phyloP scores from a whole-genome alignment of 768 basidiomycete genomes.

The Cystobasidium ongulense region DNA sequence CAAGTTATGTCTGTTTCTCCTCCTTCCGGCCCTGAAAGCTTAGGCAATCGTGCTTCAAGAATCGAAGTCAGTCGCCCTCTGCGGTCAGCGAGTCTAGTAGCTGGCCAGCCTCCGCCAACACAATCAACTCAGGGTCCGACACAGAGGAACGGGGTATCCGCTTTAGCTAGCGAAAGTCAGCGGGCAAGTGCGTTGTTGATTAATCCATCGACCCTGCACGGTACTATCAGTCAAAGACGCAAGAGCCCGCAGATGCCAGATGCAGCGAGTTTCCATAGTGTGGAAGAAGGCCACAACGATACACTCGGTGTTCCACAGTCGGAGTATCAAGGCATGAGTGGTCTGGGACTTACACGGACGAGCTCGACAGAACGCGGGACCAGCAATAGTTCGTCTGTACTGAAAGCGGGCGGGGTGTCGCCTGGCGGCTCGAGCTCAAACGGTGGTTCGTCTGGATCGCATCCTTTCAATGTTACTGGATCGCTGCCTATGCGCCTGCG shows the following conservation, averaged over 20 bases:
- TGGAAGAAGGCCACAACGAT: background rate
- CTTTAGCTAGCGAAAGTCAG: background rate
- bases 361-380: background rate
- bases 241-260: slow-evolving; percentile 56
- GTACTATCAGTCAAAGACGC: slow-evolving; percentile 63
- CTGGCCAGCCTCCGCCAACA: background rate
- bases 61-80: background rate
- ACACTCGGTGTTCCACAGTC: background rate
- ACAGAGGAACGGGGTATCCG: background rate
- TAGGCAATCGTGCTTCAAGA: background rate
- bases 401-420: background rate
- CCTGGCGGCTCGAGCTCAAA: background rate
- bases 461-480: background rate
- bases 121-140: background rate
- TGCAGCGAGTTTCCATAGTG: background rate
- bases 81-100: slow-evolving; percentile 6
- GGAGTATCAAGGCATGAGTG: background rate
- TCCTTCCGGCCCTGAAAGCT: background rate
- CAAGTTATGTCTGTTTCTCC: background rate
- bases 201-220: slow-evolving; percentile 55
- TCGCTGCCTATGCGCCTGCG: slow-evolving; percentile 34
- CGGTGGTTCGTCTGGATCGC: background rate
- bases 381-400: background rate
- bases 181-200: slow-evolving; percentile 46
- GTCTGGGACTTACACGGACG: background rate